A percentile compares a stretch with the other conserved stretches of the same genome.
Conservation (phyloP, 495 filamentous ascomycete genomes). For the Daldinia decipiens region DNA sequence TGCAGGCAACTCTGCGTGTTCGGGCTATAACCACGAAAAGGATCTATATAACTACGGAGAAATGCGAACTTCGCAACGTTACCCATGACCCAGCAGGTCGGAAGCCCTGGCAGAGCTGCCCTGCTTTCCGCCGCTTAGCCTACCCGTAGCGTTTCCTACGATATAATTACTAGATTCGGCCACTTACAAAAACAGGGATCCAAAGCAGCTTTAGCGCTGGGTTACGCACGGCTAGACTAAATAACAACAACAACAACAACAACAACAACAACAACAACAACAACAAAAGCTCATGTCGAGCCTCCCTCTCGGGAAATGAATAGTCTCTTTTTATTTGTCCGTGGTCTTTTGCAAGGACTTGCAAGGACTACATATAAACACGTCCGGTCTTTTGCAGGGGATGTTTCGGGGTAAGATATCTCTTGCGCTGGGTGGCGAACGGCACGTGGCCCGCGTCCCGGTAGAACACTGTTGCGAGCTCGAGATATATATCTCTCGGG, state of each 20-base stretch:
- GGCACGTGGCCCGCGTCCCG: conserved; percentile 36
- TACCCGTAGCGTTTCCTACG: conserved; percentile 34
- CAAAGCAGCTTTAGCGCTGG: conserved; percentile 31
- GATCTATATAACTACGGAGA: background rate
- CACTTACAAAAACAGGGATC: conserved; percentile 12
- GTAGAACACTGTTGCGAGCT: conserved; percentile 35
- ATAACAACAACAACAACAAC: too few species aligned
- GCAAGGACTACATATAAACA: background rate
- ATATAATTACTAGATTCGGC: conserved; percentile 32
- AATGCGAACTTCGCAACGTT: conserved; percentile 32
- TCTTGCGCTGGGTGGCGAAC: conserved; percentile 29
- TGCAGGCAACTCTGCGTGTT: conserved; percentile 10
- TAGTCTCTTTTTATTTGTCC: conserved; percentile 14
- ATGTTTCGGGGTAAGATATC: conserved; percentile 37
- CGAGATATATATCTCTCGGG: conserved; percentile 18
- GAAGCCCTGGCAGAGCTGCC: conserved; percentile 21
- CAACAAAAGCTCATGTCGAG: conserved; percentile 14
- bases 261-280: too few species aligned
- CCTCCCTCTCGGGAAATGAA: conserved; percentile 28
- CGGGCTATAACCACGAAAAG: conserved; percentile 17
- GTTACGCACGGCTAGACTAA: conserved; percentile 18
- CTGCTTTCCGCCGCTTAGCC: conserved; percentile 7
- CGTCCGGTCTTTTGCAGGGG: conserved; percentile 2
- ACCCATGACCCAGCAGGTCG: conserved; percentile 34
- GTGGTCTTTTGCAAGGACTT: conserved; percentile 12